A percentile compares a stretch with the other conserved stretches of the same genome.
These are phyloP conservation scores for Ceratobasidium sp. DNA, from an alignment of 1,284 basidiomycete genomes.

Conservation along the genomic window DNA sequence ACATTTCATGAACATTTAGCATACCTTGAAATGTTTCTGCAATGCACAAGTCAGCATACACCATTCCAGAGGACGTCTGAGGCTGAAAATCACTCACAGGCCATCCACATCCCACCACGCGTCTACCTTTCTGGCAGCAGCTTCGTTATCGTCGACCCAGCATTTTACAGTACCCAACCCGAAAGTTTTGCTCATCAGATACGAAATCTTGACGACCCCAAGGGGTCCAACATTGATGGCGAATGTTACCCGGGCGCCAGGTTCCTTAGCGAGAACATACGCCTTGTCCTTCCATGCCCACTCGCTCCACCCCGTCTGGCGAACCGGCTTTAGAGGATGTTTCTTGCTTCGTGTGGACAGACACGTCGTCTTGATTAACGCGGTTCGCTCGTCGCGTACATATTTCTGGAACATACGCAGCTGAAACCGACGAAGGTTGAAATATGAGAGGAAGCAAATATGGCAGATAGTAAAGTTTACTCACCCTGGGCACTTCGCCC, in stretches of 20 bases:
- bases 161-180: conserved; percentile 56
- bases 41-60: conserved; percentile 1
- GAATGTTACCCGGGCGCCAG: conserved; percentile 44
- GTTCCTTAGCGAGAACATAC: conserved; percentile 44
- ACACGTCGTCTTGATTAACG: conserved; percentile 52
- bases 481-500: conserved; percentile 53
- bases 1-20: conserved; percentile 35
- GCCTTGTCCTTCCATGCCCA: conserved; percentile 43
- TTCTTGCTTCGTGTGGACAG: conserved; percentile 42
- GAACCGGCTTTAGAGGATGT: conserved; percentile 42
- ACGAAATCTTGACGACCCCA: conserved; percentile 55
- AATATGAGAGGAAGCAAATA: conserved; percentile 48
- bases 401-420: conserved; percentile 53
- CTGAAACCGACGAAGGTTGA: conserved; percentile 44
- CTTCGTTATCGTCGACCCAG: conserved; percentile 58
- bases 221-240: conserved; percentile 41
- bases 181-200: conserved; percentile 55
- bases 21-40: conserved; percentile 13
- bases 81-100: conserved; percentile 50
- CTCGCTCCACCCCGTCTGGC: conserved; percentile 39
- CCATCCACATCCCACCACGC: conserved; percentile 55
- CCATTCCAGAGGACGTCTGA: background rate
- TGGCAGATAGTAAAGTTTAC: conserved; percentile 49
- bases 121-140: conserved; percentile 51
- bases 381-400: conserved; percentile 53